phyloP scores from a whole-genome alignment of 768 basidiomycete species.

The Coprinopsis sp. region DNA sequence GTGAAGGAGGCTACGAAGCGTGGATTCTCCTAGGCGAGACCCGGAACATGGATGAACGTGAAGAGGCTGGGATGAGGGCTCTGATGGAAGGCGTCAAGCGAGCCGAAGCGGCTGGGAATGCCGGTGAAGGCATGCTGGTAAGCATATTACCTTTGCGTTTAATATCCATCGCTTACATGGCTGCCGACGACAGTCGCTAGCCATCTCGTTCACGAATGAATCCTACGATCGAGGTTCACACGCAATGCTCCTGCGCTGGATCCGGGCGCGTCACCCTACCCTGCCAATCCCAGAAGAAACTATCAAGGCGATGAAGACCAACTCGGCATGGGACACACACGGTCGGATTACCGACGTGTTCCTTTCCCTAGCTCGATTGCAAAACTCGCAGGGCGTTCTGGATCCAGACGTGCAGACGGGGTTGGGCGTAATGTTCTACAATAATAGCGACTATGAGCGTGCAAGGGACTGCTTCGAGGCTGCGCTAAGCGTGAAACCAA shows the following conservation, averaged over 20 bases:
- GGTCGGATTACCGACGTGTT: constrained; percentile 78
- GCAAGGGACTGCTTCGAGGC: constrained; percentile 95
- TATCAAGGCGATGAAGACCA: constrained; percentile 45
- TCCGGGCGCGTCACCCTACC: constrained; percentile 60
- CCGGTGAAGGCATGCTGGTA: constrained; percentile 73
- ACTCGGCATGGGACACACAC: constrained; percentile 80
- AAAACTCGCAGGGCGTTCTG: constrained; percentile 64
- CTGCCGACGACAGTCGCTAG: constrained; percentile 62
- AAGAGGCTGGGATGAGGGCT: constrained; percentile 78
- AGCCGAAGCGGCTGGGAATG: constrained; percentile 60
- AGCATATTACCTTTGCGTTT: constrained; percentile 19
- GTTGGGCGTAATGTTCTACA: constrained; percentile 90
- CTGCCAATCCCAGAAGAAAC: constrained; percentile 53
- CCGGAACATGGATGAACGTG: constrained; percentile 84
- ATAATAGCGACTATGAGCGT: constrained; percentile 76
- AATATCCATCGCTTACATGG: constrained; percentile 11
- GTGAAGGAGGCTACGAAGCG: constrained; percentile 79
- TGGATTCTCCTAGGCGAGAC: constrained; percentile 93
- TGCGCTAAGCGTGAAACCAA: constrained; percentile 75
- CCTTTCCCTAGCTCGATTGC: constrained; percentile 74
- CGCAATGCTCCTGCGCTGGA: constrained; percentile 81
- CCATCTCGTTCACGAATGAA: constrained; percentile 96
- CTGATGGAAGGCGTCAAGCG: constrained; percentile 64
- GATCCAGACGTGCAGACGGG: constrained; percentile 94
- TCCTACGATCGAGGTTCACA: constrained; percentile 83